Percentiles rank a stretch among this genome's conserved stretches.
Conservation (phyloP, 2,329 filamentous ascomycete species). For the Cladophialophora chaetospira region DNA sequence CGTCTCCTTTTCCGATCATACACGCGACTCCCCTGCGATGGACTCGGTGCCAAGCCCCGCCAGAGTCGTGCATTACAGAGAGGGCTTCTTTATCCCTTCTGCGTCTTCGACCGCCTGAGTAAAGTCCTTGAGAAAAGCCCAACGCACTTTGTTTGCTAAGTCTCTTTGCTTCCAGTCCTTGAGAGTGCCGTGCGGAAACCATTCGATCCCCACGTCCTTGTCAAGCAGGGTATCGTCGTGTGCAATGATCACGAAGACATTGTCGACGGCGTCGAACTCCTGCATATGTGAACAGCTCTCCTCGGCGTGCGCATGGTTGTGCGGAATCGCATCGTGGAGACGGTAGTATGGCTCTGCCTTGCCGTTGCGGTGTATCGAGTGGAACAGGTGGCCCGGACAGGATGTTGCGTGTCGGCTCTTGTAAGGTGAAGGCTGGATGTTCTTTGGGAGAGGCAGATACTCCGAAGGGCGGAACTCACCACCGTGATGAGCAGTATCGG, state of each 20-base stretch:
- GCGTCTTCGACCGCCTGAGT: neutral
- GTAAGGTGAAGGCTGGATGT: slow-evolving; percentile 8
- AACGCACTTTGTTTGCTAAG: slow-evolving; percentile 30
- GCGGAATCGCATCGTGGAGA: neutral
- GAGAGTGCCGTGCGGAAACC: slow-evolving; percentile 32
- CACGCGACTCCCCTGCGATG: no score
- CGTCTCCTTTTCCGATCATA: no score
- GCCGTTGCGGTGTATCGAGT: neutral
- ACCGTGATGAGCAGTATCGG: slow-evolving; percentile 50
- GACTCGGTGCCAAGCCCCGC: no score
- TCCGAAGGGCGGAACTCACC: slow-evolving; percentile 36
- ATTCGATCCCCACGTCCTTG: slow-evolving; percentile 28
- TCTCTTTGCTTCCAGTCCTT: slow-evolving; percentile 41
- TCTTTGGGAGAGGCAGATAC: slow-evolving; percentile 34
- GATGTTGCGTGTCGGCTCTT: neutral
- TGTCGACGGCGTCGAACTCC: slow-evolving; percentile 34
- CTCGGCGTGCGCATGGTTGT: slow-evolving; percentile 17
- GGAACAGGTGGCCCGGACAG: slow-evolving; percentile 3
- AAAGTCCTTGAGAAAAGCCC: slow-evolving; percentile 16
- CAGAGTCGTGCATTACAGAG: no score
- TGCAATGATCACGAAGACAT: slow-evolving; percentile 36
- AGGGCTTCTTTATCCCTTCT: neutral
- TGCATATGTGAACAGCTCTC: slow-evolving; percentile 30
- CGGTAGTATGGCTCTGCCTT: slow-evolving; percentile 15
- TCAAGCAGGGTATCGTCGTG: slow-evolving; percentile 34